Percentiles rank a stretch among this genome's conserved stretches.
phyloP scores from a whole-genome alignment of 345 rosid genomes.

The Moricandia moricandioides region DNA sequence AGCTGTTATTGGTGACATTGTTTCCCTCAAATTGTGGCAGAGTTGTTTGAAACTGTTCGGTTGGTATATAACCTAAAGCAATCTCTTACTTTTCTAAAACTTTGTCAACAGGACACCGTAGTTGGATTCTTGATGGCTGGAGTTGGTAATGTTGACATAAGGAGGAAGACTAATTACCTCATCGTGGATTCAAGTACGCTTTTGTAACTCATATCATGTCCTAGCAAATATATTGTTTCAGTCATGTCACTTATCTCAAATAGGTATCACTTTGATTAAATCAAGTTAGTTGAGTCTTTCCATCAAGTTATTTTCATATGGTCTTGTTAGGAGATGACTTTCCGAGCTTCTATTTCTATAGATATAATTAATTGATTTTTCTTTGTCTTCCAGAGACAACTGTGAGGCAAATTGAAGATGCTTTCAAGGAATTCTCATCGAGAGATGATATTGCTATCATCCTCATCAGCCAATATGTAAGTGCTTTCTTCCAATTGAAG shows the following conservation, averaged over 20 bases:
- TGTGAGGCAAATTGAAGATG: conserved; percentile 74
- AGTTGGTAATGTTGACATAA: conserved; percentile 94
- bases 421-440: conserved; percentile 78
- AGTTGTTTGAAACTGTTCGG: background rate
- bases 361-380: background rate
- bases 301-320: background rate
- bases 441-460: conserved; percentile 77
- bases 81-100: background rate
- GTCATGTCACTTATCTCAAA: no score
- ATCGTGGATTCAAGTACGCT: conserved; percentile 87
- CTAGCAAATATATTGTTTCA: background rate
- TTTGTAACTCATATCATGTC: conserved; percentile 4
- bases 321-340: background rate
- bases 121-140: conserved; percentile 96
- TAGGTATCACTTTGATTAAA: background rate
- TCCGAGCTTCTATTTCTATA: conserved; percentile 5
- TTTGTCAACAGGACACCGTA: conserved; percentile 65
- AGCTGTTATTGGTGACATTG: no score
- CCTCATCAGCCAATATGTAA: conserved; percentile 79
- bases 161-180: conserved; percentile 93
- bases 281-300: background rate
- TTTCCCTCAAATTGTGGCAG: background rate
- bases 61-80: background rate
- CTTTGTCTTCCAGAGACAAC: conserved; percentile 57
- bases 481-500: conserved; percentile 31